Conservation (phyloP, 345 rosid genomes). For the Lumnitzera racemosa region DNA sequence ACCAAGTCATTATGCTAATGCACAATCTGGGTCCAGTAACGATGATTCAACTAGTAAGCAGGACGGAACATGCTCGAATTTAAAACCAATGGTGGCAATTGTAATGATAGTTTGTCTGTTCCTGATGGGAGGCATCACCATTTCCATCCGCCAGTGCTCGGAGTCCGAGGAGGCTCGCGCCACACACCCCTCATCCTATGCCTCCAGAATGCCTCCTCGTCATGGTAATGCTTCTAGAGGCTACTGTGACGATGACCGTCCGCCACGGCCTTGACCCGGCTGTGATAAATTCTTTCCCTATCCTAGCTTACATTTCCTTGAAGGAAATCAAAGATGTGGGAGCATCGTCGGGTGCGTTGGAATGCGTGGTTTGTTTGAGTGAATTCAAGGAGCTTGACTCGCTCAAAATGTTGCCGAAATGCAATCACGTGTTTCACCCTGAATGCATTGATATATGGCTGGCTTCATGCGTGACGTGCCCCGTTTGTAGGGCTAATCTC, state of each 20-base stretch:
- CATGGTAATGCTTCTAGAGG: slow-evolving; percentile 17
- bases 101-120: slow-evolving; percentile 48
- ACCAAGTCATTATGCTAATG: too few species aligned
- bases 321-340: slow-evolving; percentile 63
- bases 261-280: slow-evolving; percentile 46
- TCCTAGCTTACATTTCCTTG: slow-evolving; percentile 60
- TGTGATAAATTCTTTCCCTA: slow-evolving; percentile 57
- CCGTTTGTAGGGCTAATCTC: slow-evolving; percentile 84
- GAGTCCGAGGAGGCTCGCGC: slow-evolving; percentile 7
- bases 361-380: slow-evolving; percentile 76
- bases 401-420: slow-evolving; percentile 81
- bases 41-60: not conserved
- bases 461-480: slow-evolving; percentile 70
- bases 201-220: not conserved
- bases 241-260: slow-evolving; percentile 19
- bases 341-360: slow-evolving; percentile 30
- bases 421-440: slow-evolving; percentile 81
- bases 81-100: slow-evolving; percentile 64
- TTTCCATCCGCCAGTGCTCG: slow-evolving; percentile 72
- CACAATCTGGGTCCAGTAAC: too few species aligned
- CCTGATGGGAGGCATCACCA: slow-evolving; percentile 62
- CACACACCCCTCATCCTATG: slow-evolving; percentile 2
- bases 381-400: slow-evolving; percentile 82
- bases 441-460: slow-evolving; percentile 87
- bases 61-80: slow-evolving; percentile 19